Evolutionary conservation across 2,329 filamentous ascomycete species (phyloP), one percentile per base, ranked within the genome.

Genomic region (Stylonectria norvegica): DNA sequence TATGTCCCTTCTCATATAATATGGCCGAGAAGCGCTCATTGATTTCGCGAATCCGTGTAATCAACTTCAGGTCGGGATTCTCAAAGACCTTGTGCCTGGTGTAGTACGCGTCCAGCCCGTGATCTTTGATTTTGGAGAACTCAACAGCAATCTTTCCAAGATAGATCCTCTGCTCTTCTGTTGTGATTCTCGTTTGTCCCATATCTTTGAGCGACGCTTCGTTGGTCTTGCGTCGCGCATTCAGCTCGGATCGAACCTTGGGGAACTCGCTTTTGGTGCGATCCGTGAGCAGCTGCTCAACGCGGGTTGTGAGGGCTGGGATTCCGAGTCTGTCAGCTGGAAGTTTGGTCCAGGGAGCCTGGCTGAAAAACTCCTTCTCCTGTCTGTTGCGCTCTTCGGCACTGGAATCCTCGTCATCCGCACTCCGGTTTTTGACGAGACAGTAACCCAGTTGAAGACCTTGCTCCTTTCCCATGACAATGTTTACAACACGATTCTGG

Each of bases 361-460:
- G 11, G 0, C 38, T 14, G 32, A 73, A 73, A 41, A 75, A 71
- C 0, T 20, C 36, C 2, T 39, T 53, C 43, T 74, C 72, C 0
- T 53, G 41, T 0, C 22, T 33, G 5, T 61, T 49, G 0, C 69
- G 63, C 1, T 66, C 47, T 1, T 53, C 40, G 0, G 67, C 39
- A 0, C 53, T 59, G 1, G 64, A 63, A 1, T 52, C 39, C 0
- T 32, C 47, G 5, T 74, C 69, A 11, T 73, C 70, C 0, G 68
- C 65, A 8, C 72, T 57, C 0, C 71, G 67, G 19, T 75, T 77
- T 37, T 68, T 67, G 34, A 78, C 68, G 0, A 76, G 53, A 14
- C 62, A 74, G 37, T 75, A 77, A 0, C 73, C 73, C 0, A 78
- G 62, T 1, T 62, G 62, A 0, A 76, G 56, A 1, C 66, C 54